Conservation (phyloP, 345 rosid species). For the Noccaea bulbosa region DNA sequence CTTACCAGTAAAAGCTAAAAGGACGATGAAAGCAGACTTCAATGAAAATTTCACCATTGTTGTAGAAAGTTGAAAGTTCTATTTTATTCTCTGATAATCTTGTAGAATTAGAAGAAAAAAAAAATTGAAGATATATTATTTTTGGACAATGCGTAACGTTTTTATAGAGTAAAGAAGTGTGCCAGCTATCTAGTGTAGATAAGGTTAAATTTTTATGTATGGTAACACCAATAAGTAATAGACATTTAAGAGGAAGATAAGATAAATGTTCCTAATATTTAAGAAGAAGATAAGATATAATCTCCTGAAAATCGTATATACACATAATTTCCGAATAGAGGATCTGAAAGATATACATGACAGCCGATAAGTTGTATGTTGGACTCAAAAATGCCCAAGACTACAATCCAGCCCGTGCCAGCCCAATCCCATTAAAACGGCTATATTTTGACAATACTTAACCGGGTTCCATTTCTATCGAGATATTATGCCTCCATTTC, state of each 20-base stretch:
- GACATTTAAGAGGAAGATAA: too few species aligned
- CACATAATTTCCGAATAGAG: too few species aligned
- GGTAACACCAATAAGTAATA: not conserved
- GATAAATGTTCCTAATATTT: too few species aligned
- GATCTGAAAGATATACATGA: too few species aligned
- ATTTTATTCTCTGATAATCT: not conserved
- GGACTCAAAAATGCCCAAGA: too few species aligned
- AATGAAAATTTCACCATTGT: not conserved
- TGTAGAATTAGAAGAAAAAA: not conserved
- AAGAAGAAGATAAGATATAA: too few species aligned
- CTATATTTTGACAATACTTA: conserved; percentile 41
- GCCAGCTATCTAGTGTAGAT: too few species aligned
- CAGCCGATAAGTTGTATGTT: too few species aligned
- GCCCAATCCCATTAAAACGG: conserved; percentile 34
- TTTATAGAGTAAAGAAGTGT: not conserved
- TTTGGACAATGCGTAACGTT: not conserved
- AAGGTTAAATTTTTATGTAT: not conserved
- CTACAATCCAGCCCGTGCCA: not conserved
- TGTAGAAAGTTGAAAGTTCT: not conserved
- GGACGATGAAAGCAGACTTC: not conserved
- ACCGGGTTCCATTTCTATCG: too few species aligned
- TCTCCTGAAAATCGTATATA: too few species aligned
- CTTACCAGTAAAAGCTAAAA: conserved; percentile 30
- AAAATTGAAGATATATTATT: not conserved
- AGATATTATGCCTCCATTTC: too few species aligned